Evolutionary conservation across 2,329 filamentous ascomycete species (phyloP), one percentile per base, ranked within the genome.

Genomic region (Penicillium aurantiogriseum): DNA sequence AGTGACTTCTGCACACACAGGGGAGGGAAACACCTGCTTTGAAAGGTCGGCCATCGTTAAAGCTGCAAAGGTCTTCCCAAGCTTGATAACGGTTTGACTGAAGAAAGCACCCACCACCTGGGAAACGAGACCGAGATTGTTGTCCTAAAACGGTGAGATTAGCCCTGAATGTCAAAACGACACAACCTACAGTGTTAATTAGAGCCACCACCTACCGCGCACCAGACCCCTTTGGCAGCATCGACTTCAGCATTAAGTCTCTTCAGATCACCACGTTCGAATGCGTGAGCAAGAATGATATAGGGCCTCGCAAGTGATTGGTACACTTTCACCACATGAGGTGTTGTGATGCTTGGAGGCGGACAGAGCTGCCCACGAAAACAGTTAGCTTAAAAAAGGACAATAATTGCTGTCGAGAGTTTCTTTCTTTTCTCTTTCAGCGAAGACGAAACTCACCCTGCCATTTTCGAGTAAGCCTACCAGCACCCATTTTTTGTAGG

Each of bases 401-500:
- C 17, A 19, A 43, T 17, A 23, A 31, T 29, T 17, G 27, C 21
- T 11, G 17, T 27, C 15, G 49, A n/a, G 33, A 10, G 5, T 35
- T 15, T 13, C 3, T 15, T 21, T 15, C 1, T 31, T 31, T 13
- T 43, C 9, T 17, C 10, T 11, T 13, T 33, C 23, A n/a, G 11
- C 11, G 11, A 19, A 53, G 13, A 23, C n/a, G n/a, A 42, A n/a
- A 65, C 77, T 72, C 65, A 84, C 78, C 66, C 80, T 84, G 63
- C 92, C 92, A 52, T 86, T 78, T 7, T 84, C 80, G 19, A 99
- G 78, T 54, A 97, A 80, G 52, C 86, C 85, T 10, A 92, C 82
- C 17, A 99, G 77, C 9, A 95, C 71, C 89, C 91, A 97, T 74
- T 93, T 95, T 77, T 93, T 95, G 79, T 96, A 93, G 6, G 91